Evolutionary conservation across 2,329 filamentous ascomycete species (phyloP).

Genomic region (Calonectria montana): DNA sequence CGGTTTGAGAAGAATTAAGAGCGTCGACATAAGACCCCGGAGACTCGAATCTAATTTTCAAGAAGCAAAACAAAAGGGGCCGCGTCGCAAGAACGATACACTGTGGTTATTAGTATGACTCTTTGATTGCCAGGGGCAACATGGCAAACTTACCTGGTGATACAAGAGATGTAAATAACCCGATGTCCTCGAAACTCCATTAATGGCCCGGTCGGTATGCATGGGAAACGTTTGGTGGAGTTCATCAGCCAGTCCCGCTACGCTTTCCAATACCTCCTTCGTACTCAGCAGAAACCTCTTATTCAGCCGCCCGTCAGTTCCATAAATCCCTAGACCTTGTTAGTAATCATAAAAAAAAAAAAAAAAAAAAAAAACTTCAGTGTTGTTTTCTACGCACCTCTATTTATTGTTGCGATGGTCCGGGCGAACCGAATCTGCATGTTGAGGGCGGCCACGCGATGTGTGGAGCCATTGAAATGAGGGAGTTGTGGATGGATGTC

Average conservation of each 20-base stretch:
- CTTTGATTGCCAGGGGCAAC: background rate
- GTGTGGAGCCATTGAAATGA: constrained; percentile 40
- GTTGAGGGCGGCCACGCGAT: constrained; percentile 42
- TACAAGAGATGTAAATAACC: constrained; percentile 48
- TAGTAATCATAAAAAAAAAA: background rate
- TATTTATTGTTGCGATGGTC: constrained; percentile 45
- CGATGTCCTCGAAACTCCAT: constrained; percentile 48
- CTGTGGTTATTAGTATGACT: constrained; percentile 18
- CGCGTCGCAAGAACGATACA: constrained; percentile 49
- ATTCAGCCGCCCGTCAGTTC: constrained; percentile 43
- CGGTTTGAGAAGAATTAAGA: constrained; percentile 52
- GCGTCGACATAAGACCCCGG: constrained; percentile 34
- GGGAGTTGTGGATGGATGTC: constrained; percentile 58
- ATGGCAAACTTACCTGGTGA: constrained; percentile 41
- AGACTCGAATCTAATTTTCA: constrained; percentile 47
- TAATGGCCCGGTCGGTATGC: constrained; percentile 40
- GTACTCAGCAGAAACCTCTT: constrained; percentile 47
- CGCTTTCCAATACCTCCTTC: constrained; percentile 43
- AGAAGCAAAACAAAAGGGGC: constrained; percentile 46
- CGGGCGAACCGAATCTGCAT: constrained; percentile 48
- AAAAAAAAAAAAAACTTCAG: fast-evolving
- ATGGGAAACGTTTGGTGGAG: constrained; percentile 45
- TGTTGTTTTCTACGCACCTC: constrained; percentile 30
- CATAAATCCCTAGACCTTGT: constrained; percentile 41
- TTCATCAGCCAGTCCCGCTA: constrained; percentile 46